Base-by-base conservation (phyloP, 73 alveolate genomes). In the Paramecium pentaurelia region DNA sequence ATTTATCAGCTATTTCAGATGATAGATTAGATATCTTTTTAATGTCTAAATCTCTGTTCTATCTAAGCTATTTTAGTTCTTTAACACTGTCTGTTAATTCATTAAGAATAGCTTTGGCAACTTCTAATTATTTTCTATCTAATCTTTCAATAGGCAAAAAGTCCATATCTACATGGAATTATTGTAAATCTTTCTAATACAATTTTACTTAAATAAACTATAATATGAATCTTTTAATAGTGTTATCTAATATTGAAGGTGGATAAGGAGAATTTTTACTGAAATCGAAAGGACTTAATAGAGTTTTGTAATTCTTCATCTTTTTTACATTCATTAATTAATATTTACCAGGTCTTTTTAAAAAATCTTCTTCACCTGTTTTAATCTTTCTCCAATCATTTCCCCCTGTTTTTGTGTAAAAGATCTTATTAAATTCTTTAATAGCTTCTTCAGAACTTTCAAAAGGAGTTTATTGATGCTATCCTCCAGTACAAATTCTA, bases 401-500 rank as follows among this genome's bases (percentile, higher is more conserved):
- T 6, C 91, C 91, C 11, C 88, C 60, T 73, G 87, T 18, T 47
- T 80, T 80, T 4, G 14, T 44, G n/a, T 58, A 93, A 92, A 98
- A 98, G 58, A 98, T 90, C 88, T 95, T 96, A 40, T 96, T 94
- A 91, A 97, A 98, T 94, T 98, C 99, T 60, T 94, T 94, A 84
- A 95, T 92, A 2, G 98, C 99, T 25, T 95, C 99, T 6, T 96
- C 97, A 83, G 92, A 64, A 49, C 89, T 92, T 58, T 93, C 92
- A 89, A 97, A 98, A 3, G 99, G 99, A 37, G 99, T 95, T 85
- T 98, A 92, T 94, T 98, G 96, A 92, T 95, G 93, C 85, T 97
- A 97, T 12, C 99, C 99, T 77, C 89, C 94, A 86, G 97, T 99
- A 20, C 99, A 99, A 30, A 98, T 98, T 60, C 99, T 87, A 1